Percentiles rank a stretch among this genome's conserved stretches.
Conservation (phyloP, 257 asterid species). For the Nemophila menziesii region DNA sequence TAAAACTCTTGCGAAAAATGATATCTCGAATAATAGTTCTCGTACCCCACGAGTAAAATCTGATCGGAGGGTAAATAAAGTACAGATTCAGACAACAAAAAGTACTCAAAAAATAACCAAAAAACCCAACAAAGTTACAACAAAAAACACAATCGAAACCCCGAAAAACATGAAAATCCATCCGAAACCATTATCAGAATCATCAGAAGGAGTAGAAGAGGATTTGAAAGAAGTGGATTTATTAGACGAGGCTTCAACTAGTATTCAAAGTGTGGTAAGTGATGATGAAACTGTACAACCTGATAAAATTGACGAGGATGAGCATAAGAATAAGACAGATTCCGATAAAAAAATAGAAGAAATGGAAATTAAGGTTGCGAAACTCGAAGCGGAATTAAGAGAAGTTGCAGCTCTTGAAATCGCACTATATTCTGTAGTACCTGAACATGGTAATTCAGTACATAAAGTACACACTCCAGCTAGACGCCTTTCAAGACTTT, state of each 20-base stretch:
- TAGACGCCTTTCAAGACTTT: slow-evolving; percentile 79
- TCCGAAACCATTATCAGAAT: slow-evolving; percentile 49
- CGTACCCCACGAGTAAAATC: slow-evolving; percentile 30
- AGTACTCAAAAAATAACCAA: slow-evolving; percentile 24
- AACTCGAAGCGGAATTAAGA: slow-evolving; percentile 74
- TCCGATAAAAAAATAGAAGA: slow-evolving; percentile 48
- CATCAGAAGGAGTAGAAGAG: slow-evolving; percentile 39
- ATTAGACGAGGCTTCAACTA: slow-evolving; percentile 37
- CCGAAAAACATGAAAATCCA: slow-evolving; percentile 49
- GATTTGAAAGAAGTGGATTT: slow-evolving; percentile 32
- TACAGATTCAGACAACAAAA: slow-evolving; percentile 22
- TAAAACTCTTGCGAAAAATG: slow-evolving; percentile 19
- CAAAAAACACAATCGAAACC: slow-evolving; percentile 30
- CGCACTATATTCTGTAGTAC: slow-evolving; percentile 80
- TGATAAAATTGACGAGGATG: slow-evolving; percentile 27
- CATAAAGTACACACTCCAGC: slow-evolving; percentile 97
- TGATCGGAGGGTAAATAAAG: slow-evolving; percentile 20
- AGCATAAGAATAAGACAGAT: slow-evolving; percentile 26
- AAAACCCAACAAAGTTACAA: slow-evolving; percentile 24
- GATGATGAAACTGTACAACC: slow-evolving; percentile 36
- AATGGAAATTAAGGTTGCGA: slow-evolving; percentile 71
- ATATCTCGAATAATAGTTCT: slow-evolving; percentile 22
- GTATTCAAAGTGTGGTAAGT: slow-evolving; percentile 31
- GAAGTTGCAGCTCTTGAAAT: slow-evolving; percentile 95
- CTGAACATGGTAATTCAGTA: slow-evolving; percentile 89